Evolutionary conservation across 83 land plant genomes (phyloP).

Genomic region (Isoetes engelmannii): DNA sequence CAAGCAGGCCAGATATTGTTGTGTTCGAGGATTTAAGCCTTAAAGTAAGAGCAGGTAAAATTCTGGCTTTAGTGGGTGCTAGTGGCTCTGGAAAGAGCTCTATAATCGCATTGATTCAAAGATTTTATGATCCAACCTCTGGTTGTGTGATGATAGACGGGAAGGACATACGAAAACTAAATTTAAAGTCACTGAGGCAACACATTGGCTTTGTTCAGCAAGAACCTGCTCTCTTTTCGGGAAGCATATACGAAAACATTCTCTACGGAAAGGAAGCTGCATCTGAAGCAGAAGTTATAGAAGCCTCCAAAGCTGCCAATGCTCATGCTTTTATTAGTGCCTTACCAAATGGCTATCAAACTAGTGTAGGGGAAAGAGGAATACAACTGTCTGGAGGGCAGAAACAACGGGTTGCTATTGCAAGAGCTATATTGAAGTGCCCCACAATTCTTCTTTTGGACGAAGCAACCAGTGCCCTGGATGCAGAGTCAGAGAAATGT

Average conservation of each 20-base stretch:
- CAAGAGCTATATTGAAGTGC: constrained; percentile 31
- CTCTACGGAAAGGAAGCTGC: constrained; percentile 25
- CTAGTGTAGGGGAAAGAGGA: constrained; percentile 34
- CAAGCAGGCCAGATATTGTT: constrained; percentile 21
- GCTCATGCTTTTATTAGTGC: constrained; percentile 34
- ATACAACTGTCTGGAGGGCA: constrained; percentile 38
- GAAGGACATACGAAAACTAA: constrained; percentile 25
- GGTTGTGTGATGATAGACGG: constrained; percentile 29
- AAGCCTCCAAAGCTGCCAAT: constrained; percentile 34
- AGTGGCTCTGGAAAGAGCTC: constrained; percentile 38
- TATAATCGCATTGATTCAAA: constrained; percentile 21
- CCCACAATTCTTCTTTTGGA: constrained; percentile 33
- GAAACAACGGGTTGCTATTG: constrained; percentile 33
- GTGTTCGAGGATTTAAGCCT: constrained; percentile 33
- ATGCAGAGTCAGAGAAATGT: constrained; percentile 28
- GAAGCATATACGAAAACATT: constrained; percentile 32
- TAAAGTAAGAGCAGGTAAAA: constrained; percentile 21
- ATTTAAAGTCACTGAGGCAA: constrained; percentile 21
- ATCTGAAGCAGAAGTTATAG: constrained; percentile 22
- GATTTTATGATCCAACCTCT: constrained; percentile 33
- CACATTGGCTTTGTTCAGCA: constrained; percentile 37
- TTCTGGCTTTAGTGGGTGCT: constrained; percentile 33
- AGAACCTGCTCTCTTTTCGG: constrained; percentile 37
- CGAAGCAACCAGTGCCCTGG: constrained; percentile 33
- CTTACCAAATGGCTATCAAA: constrained; percentile 27